These are phyloP conservation scores for Monosporascus sp. DNA, from an alignment of 2,329 filamentous ascomycete species.

Conservation along the genomic window DNA sequence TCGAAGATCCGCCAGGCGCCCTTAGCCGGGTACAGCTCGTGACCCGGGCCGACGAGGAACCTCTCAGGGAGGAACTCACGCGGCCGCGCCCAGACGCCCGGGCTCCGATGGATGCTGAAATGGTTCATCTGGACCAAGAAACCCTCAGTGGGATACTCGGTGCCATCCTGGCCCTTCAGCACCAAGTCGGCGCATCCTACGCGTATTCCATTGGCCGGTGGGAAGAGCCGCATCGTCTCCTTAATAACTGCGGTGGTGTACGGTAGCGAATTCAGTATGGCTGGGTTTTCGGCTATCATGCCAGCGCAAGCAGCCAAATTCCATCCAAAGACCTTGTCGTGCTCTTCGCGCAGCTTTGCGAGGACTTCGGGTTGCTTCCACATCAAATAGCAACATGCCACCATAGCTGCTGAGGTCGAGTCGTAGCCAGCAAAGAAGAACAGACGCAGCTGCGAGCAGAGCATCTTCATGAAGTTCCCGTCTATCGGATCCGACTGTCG, in stretches of 20 bases:
- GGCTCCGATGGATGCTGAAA: constrained; percentile 32
- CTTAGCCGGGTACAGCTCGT: constrained; percentile 30
- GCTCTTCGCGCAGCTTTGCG: constrained; percentile 34
- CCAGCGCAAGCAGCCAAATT: constrained; percentile 32
- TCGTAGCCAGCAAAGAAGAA: constrained; percentile 36
- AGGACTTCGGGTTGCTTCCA: constrained; percentile 24
- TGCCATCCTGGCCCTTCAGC: constrained; percentile 36
- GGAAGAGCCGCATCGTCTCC: constrained; percentile 49
- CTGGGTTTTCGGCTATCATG: constrained; percentile 34
- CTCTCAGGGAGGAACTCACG: constrained; percentile 44
- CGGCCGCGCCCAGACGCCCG: constrained; percentile 35
- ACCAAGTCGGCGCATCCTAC: constrained; percentile 30
- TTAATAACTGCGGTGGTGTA: constrained; percentile 51
- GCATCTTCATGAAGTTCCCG: constrained; percentile 21
- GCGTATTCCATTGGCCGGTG: constrained; percentile 42
- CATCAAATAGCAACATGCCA: constrained; percentile 23
- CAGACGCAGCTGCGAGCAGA: constrained; percentile 27
- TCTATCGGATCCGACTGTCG: constrained; percentile 15
- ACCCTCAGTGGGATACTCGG: constrained; percentile 38
- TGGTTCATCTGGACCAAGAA: constrained; percentile 36
- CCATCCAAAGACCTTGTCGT: constrained; percentile 43
- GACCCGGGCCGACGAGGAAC: constrained; percentile 31
- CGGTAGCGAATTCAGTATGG: constrained; percentile 43
- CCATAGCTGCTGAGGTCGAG: constrained; percentile 30
- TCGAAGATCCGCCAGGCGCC: constrained; percentile 52